Conservation (phyloP, 192 early-diverging fungal species). For the Coemansia biformis region DNA sequence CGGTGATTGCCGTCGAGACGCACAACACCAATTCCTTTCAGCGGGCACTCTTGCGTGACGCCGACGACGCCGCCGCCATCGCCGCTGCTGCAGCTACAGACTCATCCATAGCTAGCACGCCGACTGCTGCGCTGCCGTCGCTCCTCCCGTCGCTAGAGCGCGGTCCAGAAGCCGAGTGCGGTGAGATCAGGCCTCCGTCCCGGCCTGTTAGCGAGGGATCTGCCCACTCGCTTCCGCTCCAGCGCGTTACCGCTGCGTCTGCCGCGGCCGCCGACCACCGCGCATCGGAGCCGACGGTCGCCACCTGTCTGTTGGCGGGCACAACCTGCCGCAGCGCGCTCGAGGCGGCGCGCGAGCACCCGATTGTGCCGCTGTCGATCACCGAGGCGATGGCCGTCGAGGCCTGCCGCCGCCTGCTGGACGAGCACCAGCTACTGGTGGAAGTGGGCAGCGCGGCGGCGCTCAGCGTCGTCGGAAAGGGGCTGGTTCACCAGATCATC, state of each 20-base stretch:
- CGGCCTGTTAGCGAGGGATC: not conserved
- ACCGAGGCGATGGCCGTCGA: slow-evolving; percentile 51
- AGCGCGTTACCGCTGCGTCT: not conserved
- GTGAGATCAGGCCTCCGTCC: not conserved
- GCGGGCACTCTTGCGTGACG: slow-evolving; percentile 54
- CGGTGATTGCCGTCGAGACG: slow-evolving; percentile 69
- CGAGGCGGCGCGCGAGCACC: slow-evolving; percentile 20
- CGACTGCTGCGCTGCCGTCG: slow-evolving; percentile 24
- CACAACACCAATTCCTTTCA: slow-evolving; percentile 70
- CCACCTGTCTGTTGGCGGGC: slow-evolving; percentile 52
- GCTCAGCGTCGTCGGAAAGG: slow-evolving; percentile 57
- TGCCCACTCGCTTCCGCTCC: too few species aligned
- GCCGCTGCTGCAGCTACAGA: too few species aligned
- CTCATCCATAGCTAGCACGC: too few species aligned
- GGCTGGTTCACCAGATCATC: slow-evolving; percentile 58
- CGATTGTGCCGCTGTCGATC: slow-evolving; percentile 15
- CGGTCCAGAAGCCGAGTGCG: slow-evolving; percentile 52
- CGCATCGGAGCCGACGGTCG: slow-evolving; percentile 28
- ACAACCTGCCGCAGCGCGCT: slow-evolving; percentile 15
- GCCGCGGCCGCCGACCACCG: not conserved
- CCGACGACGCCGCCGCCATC: too few species aligned
- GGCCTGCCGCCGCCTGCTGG: slow-evolving; percentile 41
- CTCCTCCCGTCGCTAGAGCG: slow-evolving; percentile 57
- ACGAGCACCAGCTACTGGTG: slow-evolving; percentile 46
- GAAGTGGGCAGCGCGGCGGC: slow-evolving; percentile 61